These are phyloP conservation scores for Xerocomus potaroensis DNA, from an alignment of 768 basidiomycete genomes.

Conservation along the genomic window DNA sequence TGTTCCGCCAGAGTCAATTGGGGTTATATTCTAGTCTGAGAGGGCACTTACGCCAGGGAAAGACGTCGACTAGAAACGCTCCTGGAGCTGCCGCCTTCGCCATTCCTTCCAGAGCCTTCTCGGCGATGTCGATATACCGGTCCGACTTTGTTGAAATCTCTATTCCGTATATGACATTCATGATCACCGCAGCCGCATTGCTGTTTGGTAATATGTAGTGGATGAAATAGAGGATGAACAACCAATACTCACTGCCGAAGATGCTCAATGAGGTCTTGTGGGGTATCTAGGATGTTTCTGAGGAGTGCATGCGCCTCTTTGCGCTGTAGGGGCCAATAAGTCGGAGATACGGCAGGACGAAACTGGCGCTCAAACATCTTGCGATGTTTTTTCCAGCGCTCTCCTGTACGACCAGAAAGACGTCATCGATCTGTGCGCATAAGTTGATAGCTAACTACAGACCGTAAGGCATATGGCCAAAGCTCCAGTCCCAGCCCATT, in stretches of 20 bases:
- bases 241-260: slow-evolving; percentile 41
- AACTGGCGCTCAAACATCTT: slow-evolving; percentile 52
- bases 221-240: not conserved
- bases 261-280: slow-evolving; percentile 43
- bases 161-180: slow-evolving; percentile 52
- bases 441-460: slow-evolving; percentile 5
- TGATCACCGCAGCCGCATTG: slow-evolving; percentile 48
- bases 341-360: slow-evolving; percentile 37
- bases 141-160: slow-evolving; percentile 40
- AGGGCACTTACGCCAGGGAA: slow-evolving; percentile 37
- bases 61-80: slow-evolving; percentile 48
- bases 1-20: slow-evolving; percentile 17
- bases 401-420: slow-evolving; percentile 32
- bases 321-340: slow-evolving; percentile 43
- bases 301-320: slow-evolving; percentile 44
- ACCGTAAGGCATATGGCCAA: slow-evolving; percentile 54
- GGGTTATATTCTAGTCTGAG: not conserved
- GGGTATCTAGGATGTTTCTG: slow-evolving; percentile 40
- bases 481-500: slow-evolving; percentile 47
- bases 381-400: slow-evolving; percentile 49
- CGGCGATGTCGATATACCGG: slow-evolving; percentile 47
- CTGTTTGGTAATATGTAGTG: slow-evolving; percentile 25
- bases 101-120: slow-evolving; percentile 49
- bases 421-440: not conserved
- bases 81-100: slow-evolving; percentile 48